Conservation (phyloP, 2,329 filamentous ascomycete species). For the Atkinsonella hypoxylon region DNA sequence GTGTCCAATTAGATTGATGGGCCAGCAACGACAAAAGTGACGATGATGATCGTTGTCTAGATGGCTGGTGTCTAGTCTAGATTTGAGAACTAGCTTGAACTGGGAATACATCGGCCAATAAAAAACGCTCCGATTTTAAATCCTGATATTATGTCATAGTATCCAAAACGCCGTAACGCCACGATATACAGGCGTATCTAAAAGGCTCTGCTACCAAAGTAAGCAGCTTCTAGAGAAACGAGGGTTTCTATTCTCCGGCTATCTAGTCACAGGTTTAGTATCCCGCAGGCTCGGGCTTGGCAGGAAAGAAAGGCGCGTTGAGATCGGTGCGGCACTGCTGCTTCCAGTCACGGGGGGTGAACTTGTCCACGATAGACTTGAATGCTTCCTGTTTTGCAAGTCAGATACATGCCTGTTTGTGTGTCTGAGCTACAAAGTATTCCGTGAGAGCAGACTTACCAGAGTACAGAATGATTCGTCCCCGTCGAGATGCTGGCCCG, state of each 20-base stretch:
- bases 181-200: neutral
- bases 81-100: neutral
- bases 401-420: neutral
- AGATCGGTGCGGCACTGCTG: conserved; percentile 36
- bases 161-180: neutral
- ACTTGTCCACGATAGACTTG: conserved; percentile 84
- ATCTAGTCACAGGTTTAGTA: conserved; percentile 13
- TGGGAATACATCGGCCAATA: neutral
- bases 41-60: no score
- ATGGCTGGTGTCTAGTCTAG: neutral
- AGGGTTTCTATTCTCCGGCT: no score
- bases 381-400: conserved; percentile 56
- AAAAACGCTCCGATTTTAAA: neutral
- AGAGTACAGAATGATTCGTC: conserved; percentile 87
- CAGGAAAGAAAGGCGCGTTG: conserved; percentile 31
- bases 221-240: neutral
- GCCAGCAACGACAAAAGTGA: no score
- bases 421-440: no score
- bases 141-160: neutral
- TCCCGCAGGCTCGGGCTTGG: conserved; percentile 39
- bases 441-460: conserved; percentile 32
- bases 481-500: conserved; percentile 73
- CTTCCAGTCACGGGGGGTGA: conserved; percentile 71
- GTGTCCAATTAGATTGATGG: no score
- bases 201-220: neutral